Percentiles rank a stretch among this genome's conserved stretches.
phyloP scores from a whole-genome alignment of 1,284 basidiomycete species.

The Ceratobasidium sp. region DNA sequence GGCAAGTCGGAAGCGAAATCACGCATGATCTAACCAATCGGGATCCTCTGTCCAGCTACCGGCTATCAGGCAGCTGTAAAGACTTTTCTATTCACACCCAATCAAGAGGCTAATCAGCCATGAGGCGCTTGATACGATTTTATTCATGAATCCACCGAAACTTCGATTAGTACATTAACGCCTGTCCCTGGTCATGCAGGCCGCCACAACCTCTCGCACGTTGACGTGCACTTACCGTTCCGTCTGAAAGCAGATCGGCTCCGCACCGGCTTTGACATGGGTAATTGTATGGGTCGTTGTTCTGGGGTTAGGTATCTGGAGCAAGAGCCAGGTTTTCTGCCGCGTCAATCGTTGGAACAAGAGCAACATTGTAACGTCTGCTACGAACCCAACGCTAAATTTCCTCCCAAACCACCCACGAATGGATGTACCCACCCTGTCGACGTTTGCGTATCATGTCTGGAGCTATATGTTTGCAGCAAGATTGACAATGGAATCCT shows the following conservation, averaged over 20 bases:
- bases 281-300: too few relatives aligned
- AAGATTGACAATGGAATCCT: not conserved
- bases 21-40: not conserved
- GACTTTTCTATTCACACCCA: not conserved
- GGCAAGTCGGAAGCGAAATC: not conserved
- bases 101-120: not conserved
- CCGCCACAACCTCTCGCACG: too few relatives aligned
- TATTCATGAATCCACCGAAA: too few relatives aligned
- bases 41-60: not conserved
- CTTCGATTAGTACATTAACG: too few relatives aligned
- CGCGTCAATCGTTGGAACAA: not conserved
- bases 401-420: constrained; percentile 16
- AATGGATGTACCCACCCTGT: not conserved
- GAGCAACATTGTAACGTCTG: constrained; percentile 2
- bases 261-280: too few relatives aligned
- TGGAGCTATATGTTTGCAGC: not conserved
- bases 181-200: too few relatives aligned
- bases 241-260: too few relatives aligned
- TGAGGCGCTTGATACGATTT: not conserved
- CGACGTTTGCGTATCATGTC: constrained; percentile 14
- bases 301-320: not conserved
- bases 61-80: not conserved
- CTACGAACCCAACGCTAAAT: not conserved
- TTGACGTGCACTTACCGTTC: too few relatives aligned
- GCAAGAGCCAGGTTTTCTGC: not conserved